Percentiles rank a stretch among this genome's conserved stretches.
Conservation (phyloP, 2,329 filamentous ascomycete species). For the Claviceps sp. region DNA sequence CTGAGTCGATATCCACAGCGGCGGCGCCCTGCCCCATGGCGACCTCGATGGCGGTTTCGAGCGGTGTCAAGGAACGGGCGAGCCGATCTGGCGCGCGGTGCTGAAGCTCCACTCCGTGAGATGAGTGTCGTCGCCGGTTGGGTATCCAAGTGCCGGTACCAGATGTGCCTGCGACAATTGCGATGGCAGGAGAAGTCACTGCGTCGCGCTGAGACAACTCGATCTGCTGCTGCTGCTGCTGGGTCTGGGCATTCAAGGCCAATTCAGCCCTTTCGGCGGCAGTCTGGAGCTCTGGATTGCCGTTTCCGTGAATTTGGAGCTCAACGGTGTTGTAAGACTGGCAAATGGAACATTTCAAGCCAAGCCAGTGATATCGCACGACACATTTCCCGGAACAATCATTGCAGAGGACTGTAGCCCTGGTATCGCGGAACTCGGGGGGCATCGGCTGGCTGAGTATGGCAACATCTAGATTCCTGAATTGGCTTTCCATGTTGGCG, state of each 20-base stretch:
- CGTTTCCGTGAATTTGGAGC: conserved; percentile 42
- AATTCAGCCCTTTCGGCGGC: conserved; percentile 12
- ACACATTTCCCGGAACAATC: conserved; percentile 83
- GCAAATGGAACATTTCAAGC: conserved; percentile 71
- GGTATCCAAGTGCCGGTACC: conserved; percentile 6
- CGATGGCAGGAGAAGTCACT: not conserved
- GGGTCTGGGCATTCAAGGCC: conserved; percentile 1
- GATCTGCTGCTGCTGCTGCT: conserved; percentile 1
- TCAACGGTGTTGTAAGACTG: conserved; percentile 58
- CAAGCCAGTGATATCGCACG: conserved; percentile 87
- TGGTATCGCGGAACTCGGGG: conserved; percentile 61
- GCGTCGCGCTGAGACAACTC: conserved; percentile 1
- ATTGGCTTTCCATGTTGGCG: conserved; percentile 94
- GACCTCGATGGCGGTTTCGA: conserved; percentile 14
- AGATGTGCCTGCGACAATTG: not conserved
- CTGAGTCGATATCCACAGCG: conserved; percentile 30
- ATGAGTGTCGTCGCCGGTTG: conserved; percentile 26
- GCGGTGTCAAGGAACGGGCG: conserved; percentile 32
- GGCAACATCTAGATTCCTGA: conserved; percentile 76
- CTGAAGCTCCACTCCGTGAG: conserved; percentile 21
- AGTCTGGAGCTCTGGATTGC: conserved; percentile 15
- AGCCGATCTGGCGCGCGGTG: conserved; percentile 25
- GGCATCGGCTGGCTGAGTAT: conserved; percentile 92
- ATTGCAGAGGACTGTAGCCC: conserved; percentile 80
- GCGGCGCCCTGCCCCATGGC: conserved; percentile 14